Evolutionary conservation across 2,329 filamentous ascomycete genomes (phyloP).

Genomic region (Tetracladium maxilliforme): DNA sequence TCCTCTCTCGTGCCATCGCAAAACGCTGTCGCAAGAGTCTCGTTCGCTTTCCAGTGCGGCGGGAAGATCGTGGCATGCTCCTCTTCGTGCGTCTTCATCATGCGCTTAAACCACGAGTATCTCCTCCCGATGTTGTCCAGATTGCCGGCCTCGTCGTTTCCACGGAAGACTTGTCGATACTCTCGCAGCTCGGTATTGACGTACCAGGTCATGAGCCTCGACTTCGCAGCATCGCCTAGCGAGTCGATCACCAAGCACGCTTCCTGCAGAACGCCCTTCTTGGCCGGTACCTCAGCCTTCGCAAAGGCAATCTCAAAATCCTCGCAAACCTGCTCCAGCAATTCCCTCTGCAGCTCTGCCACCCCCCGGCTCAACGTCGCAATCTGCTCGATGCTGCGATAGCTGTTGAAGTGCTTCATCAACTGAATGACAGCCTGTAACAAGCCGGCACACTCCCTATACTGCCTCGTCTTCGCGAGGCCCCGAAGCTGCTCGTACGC

Average conservation of each 20-base stretch:
- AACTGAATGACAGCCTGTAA: conserved; percentile 92
- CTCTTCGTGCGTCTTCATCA: conserved; percentile 89
- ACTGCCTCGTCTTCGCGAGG: conserved; percentile 74
- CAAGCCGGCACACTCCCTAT: conserved; percentile 85
- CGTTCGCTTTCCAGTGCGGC: conserved; percentile 73
- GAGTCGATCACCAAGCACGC: conserved; percentile 92
- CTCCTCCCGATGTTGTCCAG: conserved; percentile 91
- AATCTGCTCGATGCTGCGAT: conserved; percentile 95
- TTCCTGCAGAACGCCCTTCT: conserved; percentile 61
- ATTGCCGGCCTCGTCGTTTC: conserved; percentile 90
- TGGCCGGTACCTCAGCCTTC: conserved; percentile 64
- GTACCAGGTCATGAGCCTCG: conserved; percentile 85
- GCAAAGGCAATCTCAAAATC: conserved; percentile 95
- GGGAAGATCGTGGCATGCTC: conserved; percentile 87
- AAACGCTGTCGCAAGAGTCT: conserved; percentile 79
- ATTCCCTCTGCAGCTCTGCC: conserved; percentile 78
- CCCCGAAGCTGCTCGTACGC: conserved; percentile 93
- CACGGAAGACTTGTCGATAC: conserved; percentile 88
- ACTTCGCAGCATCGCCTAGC: conserved; percentile 72
- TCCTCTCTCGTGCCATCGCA: conserved; percentile 93
- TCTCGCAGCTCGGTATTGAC: conserved; percentile 93
- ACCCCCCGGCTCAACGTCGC: conserved; percentile 86
- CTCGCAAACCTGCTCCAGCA: conserved; percentile 96
- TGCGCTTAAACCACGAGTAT: conserved; percentile 93
- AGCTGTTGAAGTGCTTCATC: conserved; percentile 97